Evolutionary conservation across 345 rosid species (phyloP), one percentile per base, ranked within the genome.

Genomic region (Pugionium dolabratum): DNA sequence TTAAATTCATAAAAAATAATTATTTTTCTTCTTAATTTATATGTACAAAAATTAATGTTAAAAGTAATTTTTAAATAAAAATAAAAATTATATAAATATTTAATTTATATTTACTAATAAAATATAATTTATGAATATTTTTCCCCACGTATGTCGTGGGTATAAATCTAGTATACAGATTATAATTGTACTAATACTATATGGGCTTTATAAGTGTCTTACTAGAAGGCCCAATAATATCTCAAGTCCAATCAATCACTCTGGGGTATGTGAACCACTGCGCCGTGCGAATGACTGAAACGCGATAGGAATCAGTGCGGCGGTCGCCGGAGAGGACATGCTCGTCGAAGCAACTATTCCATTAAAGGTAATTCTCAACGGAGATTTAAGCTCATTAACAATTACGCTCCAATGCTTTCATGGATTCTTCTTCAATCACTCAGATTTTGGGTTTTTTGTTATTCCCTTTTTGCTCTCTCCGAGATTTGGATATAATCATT

Each of bases 291-390:
- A 67, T 10, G 9, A 29, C 30, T 37, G 10, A 8, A 37, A 48
- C 39, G 9, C 7, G 29, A 30, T n/a, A 29, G 10, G 36, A 50
- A 59, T 41, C 67, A 62, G 36, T 47, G 52, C 37, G 69, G 58
- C 10, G 69, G 52, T 62, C 69, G 11, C 75, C 75, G 75, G 75
- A 57, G 58, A 62, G 54, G 54, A 51, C 53, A 43, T 50, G 43
- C 52, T 59, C 48, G 62, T 60, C 42, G 55, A 62, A 30, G 2
- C 49, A 54, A 51, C 54, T 43, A 11, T 27, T 31, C 9, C 25
- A 5, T 9, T 57, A 4, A 28, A 44, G 74, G 48, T 70, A 46
- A 18, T 29, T 40, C 18, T 10, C 33, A 35, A 28, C 4, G n/a
- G 2, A 32, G 34, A 62, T 25, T 42, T 29, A 41, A 5, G 31